Base-by-base conservation (phyloP, 2,329 filamentous ascomycete species). In the Monilinia laxa region DNA sequence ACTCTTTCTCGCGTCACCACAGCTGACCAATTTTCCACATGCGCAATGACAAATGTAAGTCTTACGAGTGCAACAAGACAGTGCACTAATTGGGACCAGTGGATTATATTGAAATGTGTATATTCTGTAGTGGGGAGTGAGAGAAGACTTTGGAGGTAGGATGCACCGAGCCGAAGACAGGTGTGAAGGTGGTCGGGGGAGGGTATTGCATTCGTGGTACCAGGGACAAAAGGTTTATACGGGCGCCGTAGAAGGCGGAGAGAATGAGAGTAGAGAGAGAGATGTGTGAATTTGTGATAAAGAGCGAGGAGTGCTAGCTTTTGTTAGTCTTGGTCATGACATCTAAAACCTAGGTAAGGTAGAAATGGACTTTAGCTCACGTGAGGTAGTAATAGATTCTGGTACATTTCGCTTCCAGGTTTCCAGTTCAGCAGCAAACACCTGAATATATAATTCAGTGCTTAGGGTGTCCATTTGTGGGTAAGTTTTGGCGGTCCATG, bases 31-130 rank as follows among this genome's bases (percentile, higher is more conserved):
- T 65, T 65, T 20, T 72, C 53, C 18, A 59, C 67, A 16, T 65
- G 59, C 2, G 74, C 73, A 67, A 75, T 72, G 38, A 74, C 31
- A 51, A 75, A 76, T 0, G 74, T 72, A 0, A 76, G 70, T 12
- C 73, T 57, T 0, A 71, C 72, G 23, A 73, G 64, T 2, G 70
- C 54, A 12, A 76, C 60, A 0, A 74, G 67, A 2, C 60, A 45
- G 38, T 73, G 69, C 1, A 75, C 68, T 2, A 75, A 11, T 11
- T 59, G 31, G 2, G 65, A 68, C 71, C 73, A 74, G 42, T 74
- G 68, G 1, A 70, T 66, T 0, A 65, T 47, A 5, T 71, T 72
- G 62, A 75, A 75, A 5, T 63, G 28, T 0, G 59, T 57, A 42
- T 70, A 75, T 31, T 56, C 52, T 25, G 62, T 11, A 23, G 68